Base-by-base conservation (phyloP, 2,329 filamentous ascomycete genomes). In the Aphanocladium album region DNA sequence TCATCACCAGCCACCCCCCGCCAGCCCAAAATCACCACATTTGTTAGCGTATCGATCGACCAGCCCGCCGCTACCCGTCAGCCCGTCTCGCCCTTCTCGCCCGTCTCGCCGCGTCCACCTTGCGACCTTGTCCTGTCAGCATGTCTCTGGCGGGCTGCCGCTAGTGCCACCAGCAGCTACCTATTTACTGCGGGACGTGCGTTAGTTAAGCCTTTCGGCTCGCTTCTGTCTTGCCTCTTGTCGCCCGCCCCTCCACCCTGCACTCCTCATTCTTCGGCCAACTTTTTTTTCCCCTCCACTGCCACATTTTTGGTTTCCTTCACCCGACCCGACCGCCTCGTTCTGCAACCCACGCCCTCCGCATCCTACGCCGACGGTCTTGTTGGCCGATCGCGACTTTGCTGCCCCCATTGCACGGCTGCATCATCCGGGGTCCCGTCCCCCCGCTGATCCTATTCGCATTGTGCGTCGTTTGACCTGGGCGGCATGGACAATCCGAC, bases 251-350 rank as follows among this genome's bases (percentile, higher is more conserved):
- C 17, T 19, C 53, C 49, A 39, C 60, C 23, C 52, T 12, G 30
- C 33, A 45, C 51, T 60, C 57, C 58, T 54, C 58, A 47, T 33
- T 23, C 50, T 62, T 58, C 60, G 60, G 60, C 60, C 56, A 62
- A 62, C 60, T 62, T 62, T 59, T 58, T 61, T 47, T 47, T 49
- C 52, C 46, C 21, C 39, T 57, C 54, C 47, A 39, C 60, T 35
- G 30, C 27, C 33, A 35, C 56, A 58, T 58, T 39, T 39, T 51
- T 51, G 37, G 46, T 46, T 27, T 58, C 46, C 37, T 51, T 58
- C 56, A 43, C 14, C 43, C 43, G n/a, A 37, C 56, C 30, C 54
- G 50, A 45, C 21, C 37, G 35, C 37, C 56, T 50, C 56, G 12
- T 17, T n/a, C 23, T 51, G 56, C 56, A 58, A 39, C 35, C 46